Evolutionary conservation across 805 yeast genomes (phyloP).

Genomic region (Brettanomyces sp.): DNA sequence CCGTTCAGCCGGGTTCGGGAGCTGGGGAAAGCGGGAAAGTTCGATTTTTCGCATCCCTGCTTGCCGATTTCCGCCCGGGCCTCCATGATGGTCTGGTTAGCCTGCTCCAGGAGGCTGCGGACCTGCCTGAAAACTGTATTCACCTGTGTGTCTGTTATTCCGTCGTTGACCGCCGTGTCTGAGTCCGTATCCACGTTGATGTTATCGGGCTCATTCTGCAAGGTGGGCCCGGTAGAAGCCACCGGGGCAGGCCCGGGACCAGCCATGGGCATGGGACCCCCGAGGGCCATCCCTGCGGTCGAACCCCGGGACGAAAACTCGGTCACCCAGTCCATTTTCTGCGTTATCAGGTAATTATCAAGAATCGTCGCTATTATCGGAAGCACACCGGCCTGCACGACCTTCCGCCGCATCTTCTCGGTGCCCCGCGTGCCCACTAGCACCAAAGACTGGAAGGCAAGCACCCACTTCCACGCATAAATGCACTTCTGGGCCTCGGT

Average conservation of each 20-base stretch:
- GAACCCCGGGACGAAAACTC: neutral
- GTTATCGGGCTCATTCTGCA: too few relatives aligned
- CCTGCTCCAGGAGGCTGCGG: conserved; percentile 17
- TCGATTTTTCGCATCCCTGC: conserved; percentile 4
- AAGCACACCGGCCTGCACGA: conserved; percentile 85
- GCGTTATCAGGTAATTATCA: conserved; percentile 60
- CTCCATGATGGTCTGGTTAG: conserved; percentile 20
- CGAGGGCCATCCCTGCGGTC: too few relatives aligned
- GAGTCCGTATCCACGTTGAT: neutral
- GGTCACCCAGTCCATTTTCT: neutral
- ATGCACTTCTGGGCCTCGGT: conserved; percentile 37
- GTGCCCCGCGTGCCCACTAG: conserved; percentile 90
- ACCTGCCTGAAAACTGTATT: conserved; percentile 19
- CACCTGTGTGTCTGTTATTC: conserved; percentile 13
- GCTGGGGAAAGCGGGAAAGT: neutral
- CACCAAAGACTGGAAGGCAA: conserved; percentile 87
- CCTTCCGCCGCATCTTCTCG: conserved; percentile 72
- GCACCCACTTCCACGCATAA: conserved; percentile 93
- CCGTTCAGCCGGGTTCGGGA: conserved; percentile 9
- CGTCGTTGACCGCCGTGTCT: conserved; percentile 6
- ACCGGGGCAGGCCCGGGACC: too few relatives aligned
- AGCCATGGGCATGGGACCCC: too few relatives aligned
- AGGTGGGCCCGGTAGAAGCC: too few relatives aligned
- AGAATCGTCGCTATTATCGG: conserved; percentile 87
- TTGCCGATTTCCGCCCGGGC: conserved; percentile 19